phyloP scores from a whole-genome alignment of 2,329 filamentous ascomycete species.

The Penicillium digitatum region DNA sequence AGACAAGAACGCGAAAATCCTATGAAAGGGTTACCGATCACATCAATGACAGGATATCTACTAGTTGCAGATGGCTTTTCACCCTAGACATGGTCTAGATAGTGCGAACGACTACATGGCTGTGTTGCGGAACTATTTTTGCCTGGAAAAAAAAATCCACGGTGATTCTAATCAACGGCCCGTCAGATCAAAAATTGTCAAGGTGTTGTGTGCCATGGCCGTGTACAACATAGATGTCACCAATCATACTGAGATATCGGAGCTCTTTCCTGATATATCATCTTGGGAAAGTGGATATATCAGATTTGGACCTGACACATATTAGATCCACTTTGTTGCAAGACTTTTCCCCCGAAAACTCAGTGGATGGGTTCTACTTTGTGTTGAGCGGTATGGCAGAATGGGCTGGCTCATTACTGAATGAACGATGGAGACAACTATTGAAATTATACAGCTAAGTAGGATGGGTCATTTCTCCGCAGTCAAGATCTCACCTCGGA shows the following conservation, averaged over 20 bases:
- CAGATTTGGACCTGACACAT: neutral
- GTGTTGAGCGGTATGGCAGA: neutral
- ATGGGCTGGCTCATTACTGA: neutral
- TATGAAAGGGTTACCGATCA: conserved; percentile 6
- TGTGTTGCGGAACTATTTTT: neutral
- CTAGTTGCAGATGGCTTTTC: neutral
- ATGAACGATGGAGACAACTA: neutral
- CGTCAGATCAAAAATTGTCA: neutral
- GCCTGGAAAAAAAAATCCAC: neutral
- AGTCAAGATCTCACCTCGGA: neutral
- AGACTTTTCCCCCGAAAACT: neutral
- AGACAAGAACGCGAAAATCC: conserved; percentile 2
- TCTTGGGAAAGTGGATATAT: neutral
- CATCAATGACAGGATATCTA: neutral
- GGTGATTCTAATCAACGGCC: neutral
- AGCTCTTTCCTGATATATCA: neutral
- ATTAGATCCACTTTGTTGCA: neutral
- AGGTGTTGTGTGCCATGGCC: neutral
- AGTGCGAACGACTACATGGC: neutral
- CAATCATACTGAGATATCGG: neutral
- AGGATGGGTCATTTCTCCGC: neutral
- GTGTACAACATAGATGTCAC: neutral
- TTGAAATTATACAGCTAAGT: neutral
- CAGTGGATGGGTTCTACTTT: neutral
- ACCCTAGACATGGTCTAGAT: conserved; percentile 1